phyloP scores from a whole-genome alignment of 805 yeast species.

The Kregervanrija pseudodelftensis region DNA sequence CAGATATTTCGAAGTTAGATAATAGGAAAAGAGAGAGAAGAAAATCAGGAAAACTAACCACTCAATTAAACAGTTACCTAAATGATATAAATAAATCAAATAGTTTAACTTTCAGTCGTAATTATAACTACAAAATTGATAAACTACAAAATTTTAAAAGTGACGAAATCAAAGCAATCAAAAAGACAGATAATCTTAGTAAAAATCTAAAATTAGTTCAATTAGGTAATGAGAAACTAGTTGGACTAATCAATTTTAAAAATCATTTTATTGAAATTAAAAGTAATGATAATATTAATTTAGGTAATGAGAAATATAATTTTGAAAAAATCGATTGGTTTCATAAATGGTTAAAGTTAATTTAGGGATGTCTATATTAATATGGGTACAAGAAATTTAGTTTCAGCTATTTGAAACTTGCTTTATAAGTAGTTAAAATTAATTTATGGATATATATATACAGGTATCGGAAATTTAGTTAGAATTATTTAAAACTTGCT shows the following conservation, averaged over 20 bases:
- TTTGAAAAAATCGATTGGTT: slow-evolving; percentile 7
- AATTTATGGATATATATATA: slow-evolving; percentile 2
- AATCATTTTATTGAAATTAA: slow-evolving; percentile 10
- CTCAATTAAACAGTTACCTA: no score
- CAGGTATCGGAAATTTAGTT: not conserved
- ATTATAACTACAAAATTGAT: no score
- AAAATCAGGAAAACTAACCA: no score
- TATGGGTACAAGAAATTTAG: not conserved
- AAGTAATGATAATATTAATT: slow-evolving; percentile 5
- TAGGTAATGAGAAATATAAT: slow-evolving; percentile 6
- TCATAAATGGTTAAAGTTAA: slow-evolving; percentile 13
- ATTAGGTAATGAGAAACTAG: no score
- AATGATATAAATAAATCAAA: no score
- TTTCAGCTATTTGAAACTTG: slow-evolving; percentile 1
- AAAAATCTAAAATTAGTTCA: no score
- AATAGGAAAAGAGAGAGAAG: no score
- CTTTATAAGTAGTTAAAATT: slow-evolving; percentile 3
- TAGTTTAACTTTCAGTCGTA: no score
- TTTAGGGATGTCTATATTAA: slow-evolving; percentile 1
- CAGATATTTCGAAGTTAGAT: no score
- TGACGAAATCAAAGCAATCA: no score
- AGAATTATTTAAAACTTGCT: slow-evolving; percentile 1
- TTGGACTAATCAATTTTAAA: slow-evolving; percentile 9
- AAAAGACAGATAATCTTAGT: no score
- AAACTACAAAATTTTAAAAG: no score